These are phyloP conservation scores for Asterochloris erici DNA, from an alignment of 139 green algal species.

Conservation along the genomic window DNA sequence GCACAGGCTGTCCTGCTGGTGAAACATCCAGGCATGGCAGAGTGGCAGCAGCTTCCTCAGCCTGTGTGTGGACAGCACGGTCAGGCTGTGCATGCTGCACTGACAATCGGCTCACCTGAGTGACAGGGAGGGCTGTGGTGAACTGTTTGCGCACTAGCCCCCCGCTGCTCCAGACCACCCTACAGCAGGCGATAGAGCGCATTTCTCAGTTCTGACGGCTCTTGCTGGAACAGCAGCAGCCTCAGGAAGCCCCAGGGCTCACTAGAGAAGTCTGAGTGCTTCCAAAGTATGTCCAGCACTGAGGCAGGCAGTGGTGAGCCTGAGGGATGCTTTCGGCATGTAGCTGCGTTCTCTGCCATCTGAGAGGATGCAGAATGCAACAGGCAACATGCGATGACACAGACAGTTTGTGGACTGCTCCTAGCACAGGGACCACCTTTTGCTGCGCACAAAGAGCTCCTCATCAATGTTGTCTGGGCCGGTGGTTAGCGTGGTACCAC, in stretches of 20 bases:
- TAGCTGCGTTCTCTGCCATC: slow-evolving; percentile 4
- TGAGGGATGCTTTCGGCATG: neutral
- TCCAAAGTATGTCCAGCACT: too few species aligned
- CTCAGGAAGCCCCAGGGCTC: too few species aligned
- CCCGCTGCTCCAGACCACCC: slow-evolving; percentile 40
- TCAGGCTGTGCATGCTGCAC: neutral
- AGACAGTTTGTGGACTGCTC: neutral
- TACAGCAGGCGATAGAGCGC: slow-evolving; percentile 10
- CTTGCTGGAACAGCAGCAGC: neutral
- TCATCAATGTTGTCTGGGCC: slow-evolving; percentile 19
- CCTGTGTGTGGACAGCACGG: too few species aligned
- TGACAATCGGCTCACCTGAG: slow-evolving; percentile 8
- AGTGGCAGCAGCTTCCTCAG: too few species aligned
- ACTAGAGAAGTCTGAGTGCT: too few species aligned
- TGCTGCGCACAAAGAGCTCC: slow-evolving; percentile 18
- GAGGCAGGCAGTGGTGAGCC: neutral
- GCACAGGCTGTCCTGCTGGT: too few species aligned
- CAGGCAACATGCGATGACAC: slow-evolving; percentile 23
- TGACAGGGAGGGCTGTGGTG: slow-evolving; percentile 18
- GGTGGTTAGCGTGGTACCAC: neutral
- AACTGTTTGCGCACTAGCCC: slow-evolving; percentile 36
- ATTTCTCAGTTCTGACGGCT: neutral
- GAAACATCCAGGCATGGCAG: too few species aligned
- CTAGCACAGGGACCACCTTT: neutral
- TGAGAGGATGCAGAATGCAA: slow-evolving; percentile 37